Evolutionary conservation across 495 filamentous ascomycete species (phyloP), one percentile per base, ranked within the genome.

Genomic region (Neurospora sp.): DNA sequence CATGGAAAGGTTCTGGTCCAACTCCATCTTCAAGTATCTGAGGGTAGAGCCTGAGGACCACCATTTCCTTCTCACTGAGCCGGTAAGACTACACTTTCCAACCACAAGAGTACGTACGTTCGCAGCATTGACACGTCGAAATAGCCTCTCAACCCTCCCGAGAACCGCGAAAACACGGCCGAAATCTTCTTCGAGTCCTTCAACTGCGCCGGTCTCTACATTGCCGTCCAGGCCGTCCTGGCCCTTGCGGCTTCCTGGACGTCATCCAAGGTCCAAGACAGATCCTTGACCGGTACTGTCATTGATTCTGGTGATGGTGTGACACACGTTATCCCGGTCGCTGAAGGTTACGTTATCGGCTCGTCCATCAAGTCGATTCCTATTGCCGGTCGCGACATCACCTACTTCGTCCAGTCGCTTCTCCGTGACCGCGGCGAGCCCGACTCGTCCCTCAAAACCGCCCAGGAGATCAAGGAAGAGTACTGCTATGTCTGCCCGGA

Each of bases 161-260:
- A 99, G 85, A 98, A 98, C 82, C 94, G 96, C 75, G 96, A 99
- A 81, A 98, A 98, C 81, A 98, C 96, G 27, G 96, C 96, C 81
- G 96, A 99, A 81, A 98, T 99, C 83, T 97, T 99, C 91, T 99
- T 99, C 84, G 96, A 99, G 79, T 97, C 95, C 20, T 99, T 98
- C 86, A 99, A 99, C 82, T 98, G 96, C 83, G 94, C 96, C 71
- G 96, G 96, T 82, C 91, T 99, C 45, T 99, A 99, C 83, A 99
- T 99, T 77, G 96, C 96, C 53, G 96, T 99, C 10, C 96, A 99
- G 84, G 96, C 96, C 16, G 96, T 99, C 27, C 90, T 99, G 69
- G 96, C 96, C 16, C 89, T 99, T 41, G 96, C 96, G 40, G 96
- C 96, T 8, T 98, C 95, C 17, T 99, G 96, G 96, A 98, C 96